phyloP scores from a whole-genome alignment of 768 basidiomycete genomes.

The Mycena floridula region DNA sequence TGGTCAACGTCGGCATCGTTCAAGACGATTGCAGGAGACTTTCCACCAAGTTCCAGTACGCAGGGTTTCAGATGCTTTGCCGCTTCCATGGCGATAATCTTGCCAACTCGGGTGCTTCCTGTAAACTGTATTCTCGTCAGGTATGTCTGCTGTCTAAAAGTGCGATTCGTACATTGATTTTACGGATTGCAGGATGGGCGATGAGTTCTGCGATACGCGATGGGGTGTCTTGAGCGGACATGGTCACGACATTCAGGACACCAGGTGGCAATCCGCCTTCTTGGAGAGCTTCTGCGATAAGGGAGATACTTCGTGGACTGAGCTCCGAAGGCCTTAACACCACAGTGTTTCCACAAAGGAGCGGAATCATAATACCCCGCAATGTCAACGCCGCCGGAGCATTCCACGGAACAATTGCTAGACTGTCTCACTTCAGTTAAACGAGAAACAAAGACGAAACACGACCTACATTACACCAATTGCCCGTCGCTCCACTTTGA shows the following conservation, averaged over 20 bases:
- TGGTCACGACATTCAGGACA: conserved; percentile 50
- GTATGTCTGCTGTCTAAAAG: background rate
- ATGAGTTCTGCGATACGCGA: conserved; percentile 44
- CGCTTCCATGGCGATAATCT: conserved; percentile 46
- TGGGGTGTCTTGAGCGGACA: conserved; percentile 37
- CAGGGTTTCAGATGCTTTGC: conserved; percentile 51
- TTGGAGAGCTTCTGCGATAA: conserved; percentile 40
- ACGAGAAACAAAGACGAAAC: background rate
- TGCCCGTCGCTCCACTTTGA: conserved; percentile 39
- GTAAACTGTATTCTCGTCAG: conserved; percentile 34
- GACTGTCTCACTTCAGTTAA: conserved; percentile 20
- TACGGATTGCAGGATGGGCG: conserved; percentile 44
- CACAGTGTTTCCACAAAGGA: conserved; percentile 53
- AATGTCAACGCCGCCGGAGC: conserved; percentile 39
- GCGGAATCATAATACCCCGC: conserved; percentile 36
- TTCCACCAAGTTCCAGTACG: conserved; percentile 51
- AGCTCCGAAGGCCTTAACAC: conserved; percentile 47
- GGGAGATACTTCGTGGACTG: conserved; percentile 39
- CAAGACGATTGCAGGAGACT: conserved; percentile 44
- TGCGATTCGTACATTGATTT: conserved; percentile 38
- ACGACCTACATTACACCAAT: conserved; percentile 45
- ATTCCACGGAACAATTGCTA: conserved; percentile 55
- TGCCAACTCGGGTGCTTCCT: conserved; percentile 48
- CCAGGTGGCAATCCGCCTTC: conserved; percentile 59
- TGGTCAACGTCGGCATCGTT: conserved; percentile 46